These are phyloP conservation scores for Blastomyces silverae DNA, from an alignment of 2,329 filamentous ascomycete genomes.

Conservation along the genomic window DNA sequence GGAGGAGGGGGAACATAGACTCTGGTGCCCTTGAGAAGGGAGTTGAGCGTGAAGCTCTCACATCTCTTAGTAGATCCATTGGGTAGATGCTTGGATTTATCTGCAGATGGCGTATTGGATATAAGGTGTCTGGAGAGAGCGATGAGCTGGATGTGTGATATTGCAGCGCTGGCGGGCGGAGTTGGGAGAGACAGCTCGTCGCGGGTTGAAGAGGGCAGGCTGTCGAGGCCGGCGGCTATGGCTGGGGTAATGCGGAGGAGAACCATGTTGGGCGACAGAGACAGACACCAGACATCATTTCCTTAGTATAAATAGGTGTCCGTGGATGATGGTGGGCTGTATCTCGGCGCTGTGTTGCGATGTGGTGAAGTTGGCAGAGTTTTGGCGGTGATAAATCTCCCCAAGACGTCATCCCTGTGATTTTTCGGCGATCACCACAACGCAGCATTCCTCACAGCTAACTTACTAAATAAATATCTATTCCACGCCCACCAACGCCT, in stretches of 20 bases:
- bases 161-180: conserved; percentile 30
- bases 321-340: background rate
- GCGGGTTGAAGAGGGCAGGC: conserved; percentile 30
- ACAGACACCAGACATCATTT: conserved; percentile 1
- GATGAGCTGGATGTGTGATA: conserved; percentile 40
- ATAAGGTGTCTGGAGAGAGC: conserved; percentile 30
- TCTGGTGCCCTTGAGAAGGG: conserved; percentile 62
- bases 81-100: background rate
- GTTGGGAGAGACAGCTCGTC: conserved; percentile 33
- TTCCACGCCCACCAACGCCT: background rate
- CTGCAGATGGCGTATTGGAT: background rate
- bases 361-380: background rate
- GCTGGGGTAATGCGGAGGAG: conserved; percentile 36
- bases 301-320: too few relatives aligned
- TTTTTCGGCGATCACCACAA: too few relatives aligned
- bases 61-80: background rate
- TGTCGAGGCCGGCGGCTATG: conserved; percentile 37
- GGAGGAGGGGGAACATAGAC: conserved; percentile 75
- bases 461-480: background rate
- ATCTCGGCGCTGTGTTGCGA: background rate
- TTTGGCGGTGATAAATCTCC: background rate
- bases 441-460: background rate
- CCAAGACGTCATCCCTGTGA: conserved; percentile 4
- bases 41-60: conserved; percentile 14
- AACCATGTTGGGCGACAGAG: conserved; percentile 34